Evolutionary conservation across 768 basidiomycete genomes (phyloP).

Genomic region (Daedaleopsis sinensis): DNA sequence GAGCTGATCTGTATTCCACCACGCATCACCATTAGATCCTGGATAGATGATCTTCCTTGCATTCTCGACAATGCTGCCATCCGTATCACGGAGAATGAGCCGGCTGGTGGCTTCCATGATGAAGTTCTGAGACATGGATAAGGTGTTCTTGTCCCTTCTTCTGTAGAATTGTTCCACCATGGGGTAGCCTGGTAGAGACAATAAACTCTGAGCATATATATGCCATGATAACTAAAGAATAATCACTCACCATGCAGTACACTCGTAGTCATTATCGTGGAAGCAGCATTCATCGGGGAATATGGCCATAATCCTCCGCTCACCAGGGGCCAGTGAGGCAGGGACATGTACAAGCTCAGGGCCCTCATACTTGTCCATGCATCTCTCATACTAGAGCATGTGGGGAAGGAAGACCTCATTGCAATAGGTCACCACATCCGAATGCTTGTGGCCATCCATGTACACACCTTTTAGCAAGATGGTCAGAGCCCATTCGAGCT

Average conservation of each 20-base stretch:
- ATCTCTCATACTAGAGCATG: conserved; percentile 26
- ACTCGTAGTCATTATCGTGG: conserved; percentile 31
- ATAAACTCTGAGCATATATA: neutral
- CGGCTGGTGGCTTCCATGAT: conserved; percentile 38
- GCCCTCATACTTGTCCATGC: conserved; percentile 24
- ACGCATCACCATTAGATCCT: conserved; percentile 21
- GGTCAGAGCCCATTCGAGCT: conserved; percentile 11
- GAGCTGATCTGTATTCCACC: conserved; percentile 42
- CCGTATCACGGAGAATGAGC: conserved; percentile 26
- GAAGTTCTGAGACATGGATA: conserved; percentile 46
- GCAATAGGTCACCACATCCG: conserved; percentile 17
- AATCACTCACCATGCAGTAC: conserved; percentile 1
- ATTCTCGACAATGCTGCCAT: conserved; percentile 28
- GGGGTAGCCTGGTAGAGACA: neutral
- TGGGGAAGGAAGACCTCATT: conserved; percentile 21
- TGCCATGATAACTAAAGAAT: neutral
- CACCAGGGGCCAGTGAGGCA: conserved; percentile 18
- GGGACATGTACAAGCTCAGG: conserved; percentile 19
- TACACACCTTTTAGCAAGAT: conserved; percentile 13
- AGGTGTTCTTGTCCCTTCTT: conserved; percentile 38
- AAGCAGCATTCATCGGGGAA: conserved; percentile 39
- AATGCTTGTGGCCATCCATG: conserved; percentile 22
- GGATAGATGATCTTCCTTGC: conserved; percentile 38
- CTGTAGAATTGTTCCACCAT: conserved; percentile 18
- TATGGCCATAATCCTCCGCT: conserved; percentile 29